phyloP scores from a whole-genome alignment of 768 basidiomycete species.

The Rhodotorula toruloides region DNA sequence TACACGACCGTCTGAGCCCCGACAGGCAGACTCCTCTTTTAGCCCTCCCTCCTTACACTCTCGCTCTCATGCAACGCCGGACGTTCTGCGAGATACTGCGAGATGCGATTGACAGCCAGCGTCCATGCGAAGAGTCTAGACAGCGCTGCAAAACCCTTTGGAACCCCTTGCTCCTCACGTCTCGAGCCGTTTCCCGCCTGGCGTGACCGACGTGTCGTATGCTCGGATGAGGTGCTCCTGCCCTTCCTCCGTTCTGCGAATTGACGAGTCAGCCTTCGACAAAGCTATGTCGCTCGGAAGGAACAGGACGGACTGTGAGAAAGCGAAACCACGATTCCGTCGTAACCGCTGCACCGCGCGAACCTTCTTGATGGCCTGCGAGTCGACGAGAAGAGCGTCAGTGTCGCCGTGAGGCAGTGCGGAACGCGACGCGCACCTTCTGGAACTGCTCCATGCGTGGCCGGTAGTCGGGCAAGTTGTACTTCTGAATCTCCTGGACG shows the following conservation, averaged over 20 bases:
- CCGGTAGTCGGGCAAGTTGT: slow-evolving; percentile 84
- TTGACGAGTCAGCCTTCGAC: no score
- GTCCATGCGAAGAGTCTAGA: no score
- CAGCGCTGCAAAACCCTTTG: no score
- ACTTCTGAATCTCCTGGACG: slow-evolving; percentile 98
- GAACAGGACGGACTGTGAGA: slow-evolving; percentile 48
- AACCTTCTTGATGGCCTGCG: slow-evolving; percentile 94
- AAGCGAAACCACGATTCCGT: slow-evolving; percentile 91
- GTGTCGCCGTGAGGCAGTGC: background rate
- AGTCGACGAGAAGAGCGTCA: background rate
- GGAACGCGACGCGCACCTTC: slow-evolving; percentile 23
- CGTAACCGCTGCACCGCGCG: slow-evolving; percentile 98
- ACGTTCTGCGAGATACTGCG: no score
- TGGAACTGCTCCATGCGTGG: slow-evolving; percentile 90
- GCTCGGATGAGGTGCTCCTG: slow-evolving; percentile 48
- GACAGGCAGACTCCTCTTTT: no score
- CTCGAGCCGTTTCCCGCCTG: background rate
- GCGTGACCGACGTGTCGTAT: slow-evolving; percentile 47
- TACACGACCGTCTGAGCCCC: background rate
- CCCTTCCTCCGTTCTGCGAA: slow-evolving; percentile 41
- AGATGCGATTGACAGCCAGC: no score
- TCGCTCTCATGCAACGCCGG: no score
- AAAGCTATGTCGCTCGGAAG: no score
- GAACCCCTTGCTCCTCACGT: no score
- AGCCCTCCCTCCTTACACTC: no score